Evolutionary conservation across 305 asterid genomes (phyloP).

Genomic region (Nicotiana rustica): DNA sequence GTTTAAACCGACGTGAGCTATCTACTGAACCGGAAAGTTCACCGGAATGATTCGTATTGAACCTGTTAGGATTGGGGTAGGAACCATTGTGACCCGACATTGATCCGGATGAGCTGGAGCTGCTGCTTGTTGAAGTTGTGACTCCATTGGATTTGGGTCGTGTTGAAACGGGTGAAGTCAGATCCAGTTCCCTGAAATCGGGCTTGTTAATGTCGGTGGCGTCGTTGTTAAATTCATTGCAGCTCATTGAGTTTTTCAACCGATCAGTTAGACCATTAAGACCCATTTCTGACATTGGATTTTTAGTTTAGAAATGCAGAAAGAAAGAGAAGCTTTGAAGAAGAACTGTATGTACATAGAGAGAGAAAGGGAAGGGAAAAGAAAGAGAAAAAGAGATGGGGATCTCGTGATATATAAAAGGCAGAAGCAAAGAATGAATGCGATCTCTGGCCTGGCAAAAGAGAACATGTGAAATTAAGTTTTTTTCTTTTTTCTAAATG

Average conservation of each 20-base stretch:
- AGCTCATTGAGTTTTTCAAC: conserved; percentile 49
- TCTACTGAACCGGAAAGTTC: conserved; percentile 61
- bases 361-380: conserved; percentile 37
- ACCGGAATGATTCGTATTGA: conserved; percentile 62
- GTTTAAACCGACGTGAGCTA: conserved; percentile 52
- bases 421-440: conserved; percentile 72
- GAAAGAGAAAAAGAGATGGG: conserved; percentile 47
- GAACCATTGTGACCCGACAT: conserved; percentile 57
- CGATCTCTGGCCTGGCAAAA: conserved; percentile 45
- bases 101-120: conserved; percentile 85
- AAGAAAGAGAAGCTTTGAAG: too few relatives aligned
- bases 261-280: conserved; percentile 60
- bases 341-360: not conserved
- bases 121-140: conserved; percentile 64
- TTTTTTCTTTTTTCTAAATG: not conserved
- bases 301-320: not conserved
- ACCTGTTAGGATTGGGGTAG: conserved; percentile 43
- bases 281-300: conserved; percentile 47
- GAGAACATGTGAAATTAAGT: not conserved
- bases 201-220: conserved; percentile 63
- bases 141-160: conserved; percentile 46
- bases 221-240: conserved; percentile 38
- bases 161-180: conserved; percentile 75
- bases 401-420: conserved; percentile 75
- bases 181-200: conserved; percentile 83